Evolutionary conservation across 495 filamentous ascomycete genomes (phyloP), one percentile per base, ranked within the genome.

Genomic region (Neurospora sp.): DNA sequence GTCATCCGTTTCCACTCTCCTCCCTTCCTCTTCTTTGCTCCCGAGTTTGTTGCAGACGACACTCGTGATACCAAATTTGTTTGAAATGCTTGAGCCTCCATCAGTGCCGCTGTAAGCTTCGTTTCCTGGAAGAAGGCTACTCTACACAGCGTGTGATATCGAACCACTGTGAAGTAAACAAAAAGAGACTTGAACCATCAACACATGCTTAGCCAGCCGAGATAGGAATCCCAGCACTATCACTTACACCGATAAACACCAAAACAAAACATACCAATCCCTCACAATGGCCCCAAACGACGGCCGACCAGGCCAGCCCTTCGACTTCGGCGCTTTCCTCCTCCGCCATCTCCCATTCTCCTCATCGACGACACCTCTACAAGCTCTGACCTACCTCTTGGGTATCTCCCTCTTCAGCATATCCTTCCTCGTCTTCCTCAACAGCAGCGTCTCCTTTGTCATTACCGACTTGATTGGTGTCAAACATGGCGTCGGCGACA

Each of bases 341-440:
- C 79, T 83, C 54, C 85, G 82, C 72, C 78, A 82, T 72, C 81
- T 90, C 37, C 88, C 88, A 42, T 89, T 90, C 79, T 83, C 88
- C 15, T 77, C 81, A 19, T 81, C 86, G 54, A 87, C 92, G 40
- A 93, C 90, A 7, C 85, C 88, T 69, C 79, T 89, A 9, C 96
- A 99, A 79, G 91, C 91, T 3, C 80, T 88, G 54, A 93, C 94
- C 19, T 99, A 99, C 80, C 88, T 99, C 39, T 83, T 96, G 69
- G 93, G 90, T 73, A 92, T 98, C 75, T 94, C 93, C 70, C 91
- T 97, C 34, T 98, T 97, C 85, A 95, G 92, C 76, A 99, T 99
- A 77, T 92, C 93, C 40, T 97, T 98, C 84, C 89, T 99, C 71
- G 96, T 99, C 69, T 99, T 98, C 85, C 90, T 99, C 76, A 99